A percentile compares a stretch with the other conserved stretches of the same genome.
phyloP scores from a whole-genome alignment of 495 filamentous ascomycete species.

The Talaromyces proteolyticus region DNA sequence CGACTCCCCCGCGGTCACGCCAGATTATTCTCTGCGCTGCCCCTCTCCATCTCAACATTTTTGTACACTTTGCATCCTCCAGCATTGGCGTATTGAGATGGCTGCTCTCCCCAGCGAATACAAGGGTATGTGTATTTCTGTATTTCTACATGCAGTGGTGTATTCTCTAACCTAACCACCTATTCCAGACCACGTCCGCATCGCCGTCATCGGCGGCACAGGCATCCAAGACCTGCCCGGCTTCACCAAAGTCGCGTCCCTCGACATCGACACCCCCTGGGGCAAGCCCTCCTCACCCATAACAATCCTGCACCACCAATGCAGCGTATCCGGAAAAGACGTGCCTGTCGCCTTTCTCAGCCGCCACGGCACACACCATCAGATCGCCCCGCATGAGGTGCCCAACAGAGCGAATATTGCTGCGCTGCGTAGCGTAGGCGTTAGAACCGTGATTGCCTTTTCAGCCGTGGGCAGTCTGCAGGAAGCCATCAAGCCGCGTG shows the following conservation, averaged over 20 bases:
- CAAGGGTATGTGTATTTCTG: slow-evolving; percentile 32
- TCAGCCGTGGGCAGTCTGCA: slow-evolving; percentile 89
- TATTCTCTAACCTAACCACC: slow-evolving; percentile 12
- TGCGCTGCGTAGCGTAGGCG: slow-evolving; percentile 81
- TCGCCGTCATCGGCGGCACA: slow-evolving; percentile 96
- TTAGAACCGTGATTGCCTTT: slow-evolving; percentile 87
- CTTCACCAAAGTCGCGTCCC: slow-evolving; percentile 74
- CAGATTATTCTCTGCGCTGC: background rate
- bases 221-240: slow-evolving; percentile 67
- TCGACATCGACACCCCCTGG: slow-evolving; percentile 81
- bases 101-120: slow-evolving; percentile 50
- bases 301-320: slow-evolving; percentile 75
- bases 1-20: background rate
- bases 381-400: slow-evolving; percentile 88
- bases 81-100: slow-evolving; percentile 43
- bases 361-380: slow-evolving; percentile 83
- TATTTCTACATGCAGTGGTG: slow-evolving; percentile 7
- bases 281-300: slow-evolving; percentile 87
- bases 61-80: too few relatives aligned
- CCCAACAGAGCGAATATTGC: slow-evolving; percentile 91
- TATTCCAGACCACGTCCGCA: slow-evolving; percentile 64
- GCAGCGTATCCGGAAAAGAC: slow-evolving; percentile 45
- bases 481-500: slow-evolving; percentile 86
- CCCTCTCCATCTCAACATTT: background rate
- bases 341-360: slow-evolving; percentile 89